Evolutionary conservation across 192 early-diverging fungal species (phyloP).

Genomic region (Gigaspora rosea): DNA sequence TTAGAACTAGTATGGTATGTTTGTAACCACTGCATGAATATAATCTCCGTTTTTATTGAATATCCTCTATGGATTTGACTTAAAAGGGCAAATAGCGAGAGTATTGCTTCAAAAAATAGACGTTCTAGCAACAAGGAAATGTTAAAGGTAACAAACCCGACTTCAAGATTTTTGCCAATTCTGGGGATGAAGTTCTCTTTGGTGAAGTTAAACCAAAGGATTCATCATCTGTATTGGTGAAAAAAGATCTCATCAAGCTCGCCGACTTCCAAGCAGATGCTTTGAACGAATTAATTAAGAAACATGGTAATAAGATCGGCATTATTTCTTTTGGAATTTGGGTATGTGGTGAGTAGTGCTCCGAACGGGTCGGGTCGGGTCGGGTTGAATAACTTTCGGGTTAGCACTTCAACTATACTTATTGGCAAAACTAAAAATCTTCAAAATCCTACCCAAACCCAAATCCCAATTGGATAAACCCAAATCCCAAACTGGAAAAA

Average conservation of each 20-base stretch:
- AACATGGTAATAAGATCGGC: not conserved
- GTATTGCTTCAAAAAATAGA: constrained; percentile 4
- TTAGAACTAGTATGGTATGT: constrained; percentile 29
- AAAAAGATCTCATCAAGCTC: constrained; percentile 22
- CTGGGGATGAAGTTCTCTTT: constrained; percentile 16
- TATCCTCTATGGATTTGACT: not conserved
- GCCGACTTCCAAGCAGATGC: not conserved
- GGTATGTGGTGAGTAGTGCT: constrained; percentile 16
- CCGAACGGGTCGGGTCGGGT: too few relatives aligned
- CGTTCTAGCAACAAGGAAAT: constrained; percentile 3
- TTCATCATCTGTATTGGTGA: constrained; percentile 22
- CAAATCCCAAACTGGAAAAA: too few relatives aligned
- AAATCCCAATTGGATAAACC: too few relatives aligned
- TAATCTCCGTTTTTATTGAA: constrained; percentile 7
- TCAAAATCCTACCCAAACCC: too few relatives aligned
- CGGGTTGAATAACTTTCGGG: too few relatives aligned
- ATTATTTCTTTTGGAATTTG: constrained; percentile 21
- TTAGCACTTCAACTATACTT: too few relatives aligned
- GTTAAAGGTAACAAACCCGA: constrained; percentile 25
- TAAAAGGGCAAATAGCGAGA: constrained; percentile 29
- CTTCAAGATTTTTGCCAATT: constrained; percentile 14
- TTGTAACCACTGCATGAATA: constrained; percentile 18
- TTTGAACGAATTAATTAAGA: constrained; percentile 17
- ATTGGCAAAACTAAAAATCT: too few relatives aligned
- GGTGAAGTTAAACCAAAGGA: constrained; percentile 8